phyloP scores from a whole-genome alignment of 1,139 yeast species.

The Fermentozyma sake region DNA sequence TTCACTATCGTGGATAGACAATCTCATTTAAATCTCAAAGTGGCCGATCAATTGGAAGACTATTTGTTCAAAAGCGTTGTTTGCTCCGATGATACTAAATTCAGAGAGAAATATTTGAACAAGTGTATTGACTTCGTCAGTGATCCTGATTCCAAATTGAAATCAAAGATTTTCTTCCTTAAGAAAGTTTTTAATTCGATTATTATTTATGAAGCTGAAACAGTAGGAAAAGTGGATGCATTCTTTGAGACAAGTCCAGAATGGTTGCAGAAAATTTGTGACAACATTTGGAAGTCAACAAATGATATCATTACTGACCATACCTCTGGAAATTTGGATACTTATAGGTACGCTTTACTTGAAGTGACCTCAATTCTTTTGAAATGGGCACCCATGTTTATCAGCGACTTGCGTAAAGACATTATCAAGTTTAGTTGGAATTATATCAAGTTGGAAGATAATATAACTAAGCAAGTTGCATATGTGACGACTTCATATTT shows the following conservation, averaged over 20 bases:
- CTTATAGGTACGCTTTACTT: conserved; percentile 69
- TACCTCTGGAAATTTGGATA: conserved; percentile 69
- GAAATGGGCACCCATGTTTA: conserved; percentile 58
- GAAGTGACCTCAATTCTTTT: conserved; percentile 78
- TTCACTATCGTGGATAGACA: conserved; percentile 48
- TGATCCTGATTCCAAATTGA: conserved; percentile 35
- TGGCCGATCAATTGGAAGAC: conserved; percentile 49
- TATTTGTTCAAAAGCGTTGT: conserved; percentile 58
- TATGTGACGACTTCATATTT: conserved; percentile 85
- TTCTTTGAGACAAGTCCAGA: conserved; percentile 42
- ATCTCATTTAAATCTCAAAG: conserved; percentile 42
- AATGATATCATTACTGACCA: conserved; percentile 52
- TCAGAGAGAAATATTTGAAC: conserved; percentile 49
- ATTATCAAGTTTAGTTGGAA: conserved; percentile 94
- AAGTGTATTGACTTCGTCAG: conserved; percentile 47
- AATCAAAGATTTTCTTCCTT: conserved; percentile 60
- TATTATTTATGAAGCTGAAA: conserved; percentile 58
- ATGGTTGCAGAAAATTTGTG: conserved; percentile 64
- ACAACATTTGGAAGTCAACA: conserved; percentile 69
- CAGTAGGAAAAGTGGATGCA: conserved; percentile 43
- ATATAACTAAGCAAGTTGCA: conserved; percentile 87
- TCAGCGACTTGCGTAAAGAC: conserved; percentile 72
- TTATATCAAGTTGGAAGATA: conserved; percentile 83
- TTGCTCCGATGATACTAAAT: conserved; percentile 40
- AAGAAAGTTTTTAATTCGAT: conserved; percentile 64